Conservation (phyloP, 1,284 basidiomycete genomes). For the Limonomyces culmigenus region DNA sequence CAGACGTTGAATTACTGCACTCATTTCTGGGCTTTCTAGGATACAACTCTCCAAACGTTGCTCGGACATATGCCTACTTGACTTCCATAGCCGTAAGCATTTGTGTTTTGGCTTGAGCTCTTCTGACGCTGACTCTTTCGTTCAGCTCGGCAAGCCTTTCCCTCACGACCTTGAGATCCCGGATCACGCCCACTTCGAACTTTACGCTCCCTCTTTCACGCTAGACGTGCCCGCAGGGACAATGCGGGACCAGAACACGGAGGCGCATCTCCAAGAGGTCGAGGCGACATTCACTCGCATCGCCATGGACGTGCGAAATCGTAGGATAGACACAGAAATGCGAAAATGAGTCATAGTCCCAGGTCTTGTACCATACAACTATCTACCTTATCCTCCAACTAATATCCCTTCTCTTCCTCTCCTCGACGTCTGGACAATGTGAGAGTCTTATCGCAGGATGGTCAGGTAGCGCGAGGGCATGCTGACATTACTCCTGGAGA, state of each 20-base stretch:
- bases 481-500: no score
- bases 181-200: slow-evolving; percentile 47
- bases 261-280: slow-evolving; percentile 28
- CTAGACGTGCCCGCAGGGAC: slow-evolving; percentile 59
- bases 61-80: slow-evolving; percentile 71
- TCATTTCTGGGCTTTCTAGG: slow-evolving; percentile 34
- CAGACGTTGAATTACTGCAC: slow-evolving; percentile 2
- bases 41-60: slow-evolving; percentile 68
- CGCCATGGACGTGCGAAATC: slow-evolving; percentile 1
- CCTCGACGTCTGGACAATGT: background rate
- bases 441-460: no score
- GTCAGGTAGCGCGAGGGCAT: no score
- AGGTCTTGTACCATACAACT: no score
- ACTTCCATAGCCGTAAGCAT: slow-evolving; percentile 54
- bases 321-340: no score
- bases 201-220: slow-evolving; percentile 66
- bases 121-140: background rate
- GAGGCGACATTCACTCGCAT: slow-evolving; percentile 11
- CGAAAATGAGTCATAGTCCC: no score
- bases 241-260: slow-evolving; percentile 56
- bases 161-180: slow-evolving; percentile 49
- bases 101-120: background rate
- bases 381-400: no score
- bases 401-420: no score
- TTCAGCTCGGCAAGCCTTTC: slow-evolving; percentile 34